These are phyloP conservation scores for Beauveria rudraprayagi DNA, from an alignment of 2,329 filamentous ascomycete species.

Conservation along the genomic window DNA sequence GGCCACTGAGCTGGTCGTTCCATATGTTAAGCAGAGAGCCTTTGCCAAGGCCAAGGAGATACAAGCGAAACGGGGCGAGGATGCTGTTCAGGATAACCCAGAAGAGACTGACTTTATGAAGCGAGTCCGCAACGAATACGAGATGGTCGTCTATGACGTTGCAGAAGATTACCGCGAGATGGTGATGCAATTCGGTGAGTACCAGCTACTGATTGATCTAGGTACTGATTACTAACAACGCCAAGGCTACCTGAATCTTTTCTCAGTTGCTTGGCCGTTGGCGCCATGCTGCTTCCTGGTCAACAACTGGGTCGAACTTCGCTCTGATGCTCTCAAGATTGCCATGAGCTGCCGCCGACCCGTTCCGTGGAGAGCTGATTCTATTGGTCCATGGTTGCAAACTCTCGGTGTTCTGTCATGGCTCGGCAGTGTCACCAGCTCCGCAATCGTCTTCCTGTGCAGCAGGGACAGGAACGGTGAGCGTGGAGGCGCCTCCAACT, in stretches of 20 bases:
- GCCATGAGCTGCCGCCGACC: conserved; percentile 82
- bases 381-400: conserved; percentile 87
- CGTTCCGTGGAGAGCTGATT: conserved; percentile 82
- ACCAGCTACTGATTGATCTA: background rate
- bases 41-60: conserved; percentile 74
- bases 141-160: conserved; percentile 80
- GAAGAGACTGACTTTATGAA: conserved; percentile 76
- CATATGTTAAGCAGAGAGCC: conserved; percentile 71
- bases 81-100: conserved; percentile 53
- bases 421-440: conserved; percentile 82
- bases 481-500: conserved; percentile 57
- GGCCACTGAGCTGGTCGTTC: conserved; percentile 74
- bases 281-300: conserved; percentile 80
- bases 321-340: conserved; percentile 91
- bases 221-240: conserved; percentile 11
- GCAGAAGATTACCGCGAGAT: conserved; percentile 88
- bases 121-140: conserved; percentile 74
- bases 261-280: conserved; percentile 92
- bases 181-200: conserved; percentile 67
- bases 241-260: conserved; percentile 76
- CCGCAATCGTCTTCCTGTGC: conserved; percentile 86
- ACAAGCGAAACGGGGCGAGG: conserved; percentile 45
- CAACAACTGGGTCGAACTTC: conserved; percentile 94
- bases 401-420: conserved; percentile 85
- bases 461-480: conserved; percentile 58